Evolutionary conservation across 179 eudicot species (phyloP).

Genomic region (Silene coronaria): DNA sequence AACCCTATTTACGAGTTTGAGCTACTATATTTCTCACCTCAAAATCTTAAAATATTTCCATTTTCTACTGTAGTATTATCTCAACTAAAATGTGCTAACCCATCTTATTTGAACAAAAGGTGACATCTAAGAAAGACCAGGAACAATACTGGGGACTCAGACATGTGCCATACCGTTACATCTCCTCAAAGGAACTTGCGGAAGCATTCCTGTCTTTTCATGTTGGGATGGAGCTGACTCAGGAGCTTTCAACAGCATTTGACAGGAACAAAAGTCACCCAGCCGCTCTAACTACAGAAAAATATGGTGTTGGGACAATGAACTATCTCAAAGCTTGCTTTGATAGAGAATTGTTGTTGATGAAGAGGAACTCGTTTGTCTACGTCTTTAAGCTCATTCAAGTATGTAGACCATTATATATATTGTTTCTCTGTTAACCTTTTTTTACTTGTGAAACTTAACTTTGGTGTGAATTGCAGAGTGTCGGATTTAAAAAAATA

Average conservation of each 20-base stretch:
- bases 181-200: slow-evolving; percentile 32
- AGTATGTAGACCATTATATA: neutral
- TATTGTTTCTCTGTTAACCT: neutral
- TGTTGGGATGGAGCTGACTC: slow-evolving; percentile 30
- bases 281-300: slow-evolving; percentile 34
- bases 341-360: slow-evolving; percentile 12
- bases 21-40: no score
- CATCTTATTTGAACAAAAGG: slow-evolving; percentile 18
- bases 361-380: no score
- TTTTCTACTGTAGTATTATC: no score
- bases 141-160: slow-evolving; percentile 33
- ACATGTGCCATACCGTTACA: slow-evolving; percentile 32
- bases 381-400: no score
- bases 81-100: neutral
- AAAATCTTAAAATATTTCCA: no score
- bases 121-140: slow-evolving; percentile 48
- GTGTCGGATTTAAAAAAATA: no score
- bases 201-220: slow-evolving; percentile 41
- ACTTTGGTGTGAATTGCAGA: no score
- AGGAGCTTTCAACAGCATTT: slow-evolving; percentile 30
- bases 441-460: no score
- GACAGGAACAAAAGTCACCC: slow-evolving; percentile 38
- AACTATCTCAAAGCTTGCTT: slow-evolving; percentile 32
- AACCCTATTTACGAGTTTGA: no score
- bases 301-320: slow-evolving; percentile 33